phyloP scores from a whole-genome alignment of 331 rosid genomes.

The Malus hybrid region DNA sequence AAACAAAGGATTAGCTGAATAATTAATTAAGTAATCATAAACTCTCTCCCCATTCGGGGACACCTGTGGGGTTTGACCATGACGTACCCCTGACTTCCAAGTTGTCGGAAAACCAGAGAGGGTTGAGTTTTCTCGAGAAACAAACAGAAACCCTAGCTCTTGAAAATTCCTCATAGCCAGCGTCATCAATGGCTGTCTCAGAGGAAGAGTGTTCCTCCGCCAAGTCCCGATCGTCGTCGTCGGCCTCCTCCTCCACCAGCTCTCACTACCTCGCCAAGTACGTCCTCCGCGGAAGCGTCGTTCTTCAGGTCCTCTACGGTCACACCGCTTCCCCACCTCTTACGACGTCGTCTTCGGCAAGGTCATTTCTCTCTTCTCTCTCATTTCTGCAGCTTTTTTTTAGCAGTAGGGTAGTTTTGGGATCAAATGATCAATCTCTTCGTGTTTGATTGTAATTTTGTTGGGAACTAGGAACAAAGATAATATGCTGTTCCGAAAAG shows the following conservation, averaged over 20 bases:
- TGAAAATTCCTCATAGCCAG: not conserved
- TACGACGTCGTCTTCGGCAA: constrained; percentile 81
- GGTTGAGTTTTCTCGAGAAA: not conserved
- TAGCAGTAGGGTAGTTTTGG: not conserved
- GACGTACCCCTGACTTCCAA: not conserved
- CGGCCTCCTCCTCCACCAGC: constrained; percentile 27
- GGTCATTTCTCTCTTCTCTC: constrained; percentile 27
- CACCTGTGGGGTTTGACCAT: not conserved
- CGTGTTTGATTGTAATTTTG: not conserved
- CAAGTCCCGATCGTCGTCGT: constrained; percentile 57
- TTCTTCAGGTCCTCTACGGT: constrained; percentile 76
- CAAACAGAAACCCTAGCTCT: not conserved
- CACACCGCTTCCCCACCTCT: constrained; percentile 60
- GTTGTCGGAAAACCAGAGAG: not conserved
- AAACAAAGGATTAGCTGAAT: too few relatives aligned
- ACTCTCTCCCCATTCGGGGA: not conserved
- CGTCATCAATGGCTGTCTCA: constrained; percentile 71
- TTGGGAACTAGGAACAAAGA: not conserved
- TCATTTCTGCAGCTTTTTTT: not conserved
- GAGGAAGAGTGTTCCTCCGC: constrained; percentile 90
- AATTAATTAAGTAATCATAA: too few relatives aligned
- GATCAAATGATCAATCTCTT: not conserved
- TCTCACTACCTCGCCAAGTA: constrained; percentile 79
- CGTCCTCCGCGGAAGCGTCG: constrained; percentile 66
- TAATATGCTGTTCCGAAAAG: not conserved